Conservation (phyloP, 345 rosid genomes). For the Lepidium didymum region DNA sequence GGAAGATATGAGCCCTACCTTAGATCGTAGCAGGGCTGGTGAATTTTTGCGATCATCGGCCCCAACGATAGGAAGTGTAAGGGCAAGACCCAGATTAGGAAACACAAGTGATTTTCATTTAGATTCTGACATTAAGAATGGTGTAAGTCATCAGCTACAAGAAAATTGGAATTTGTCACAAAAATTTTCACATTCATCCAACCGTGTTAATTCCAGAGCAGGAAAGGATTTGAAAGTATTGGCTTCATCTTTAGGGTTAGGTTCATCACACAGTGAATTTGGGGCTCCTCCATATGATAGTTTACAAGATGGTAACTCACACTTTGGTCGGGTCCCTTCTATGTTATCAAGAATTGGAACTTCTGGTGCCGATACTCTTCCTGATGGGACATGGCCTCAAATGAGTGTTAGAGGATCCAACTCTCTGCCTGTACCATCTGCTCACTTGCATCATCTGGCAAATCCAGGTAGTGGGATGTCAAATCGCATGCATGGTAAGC, state of each 20-base stretch:
- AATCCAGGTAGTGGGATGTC: slow-evolving; percentile 31
- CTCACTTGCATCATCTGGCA: slow-evolving; percentile 41
- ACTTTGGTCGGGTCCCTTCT: slow-evolving; percentile 33
- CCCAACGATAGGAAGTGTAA: slow-evolving; percentile 38
- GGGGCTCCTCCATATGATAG: slow-evolving; percentile 34
- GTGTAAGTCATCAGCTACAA: slow-evolving; percentile 31
- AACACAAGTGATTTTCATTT: slow-evolving; percentile 29
- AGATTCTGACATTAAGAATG: slow-evolving; percentile 41
- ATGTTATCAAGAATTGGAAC: slow-evolving; percentile 36
- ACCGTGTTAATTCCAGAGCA: slow-evolving; percentile 33
- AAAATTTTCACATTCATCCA: slow-evolving; percentile 38
- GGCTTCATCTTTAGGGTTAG: slow-evolving; percentile 37
- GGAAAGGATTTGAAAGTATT: slow-evolving; percentile 40
- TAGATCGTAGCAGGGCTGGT: slow-evolving; percentile 50
- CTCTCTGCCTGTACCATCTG: slow-evolving; percentile 37
- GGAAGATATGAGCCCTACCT: slow-evolving; percentile 98
- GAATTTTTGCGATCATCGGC: slow-evolving; percentile 42
- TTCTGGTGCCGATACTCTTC: slow-evolving; percentile 36
- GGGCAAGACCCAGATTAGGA: slow-evolving; percentile 44
- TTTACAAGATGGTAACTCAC: slow-evolving; percentile 39
- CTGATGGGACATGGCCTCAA: slow-evolving; percentile 51
- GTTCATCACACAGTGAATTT: slow-evolving; percentile 38
- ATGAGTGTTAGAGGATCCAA: slow-evolving; percentile 49
- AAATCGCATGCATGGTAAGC: slow-evolving; percentile 44
- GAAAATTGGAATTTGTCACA: slow-evolving; percentile 43